These are phyloP conservation scores for Apiospora pterosperma DNA, from an alignment of 2,329 filamentous ascomycete species.

Conservation along the genomic window DNA sequence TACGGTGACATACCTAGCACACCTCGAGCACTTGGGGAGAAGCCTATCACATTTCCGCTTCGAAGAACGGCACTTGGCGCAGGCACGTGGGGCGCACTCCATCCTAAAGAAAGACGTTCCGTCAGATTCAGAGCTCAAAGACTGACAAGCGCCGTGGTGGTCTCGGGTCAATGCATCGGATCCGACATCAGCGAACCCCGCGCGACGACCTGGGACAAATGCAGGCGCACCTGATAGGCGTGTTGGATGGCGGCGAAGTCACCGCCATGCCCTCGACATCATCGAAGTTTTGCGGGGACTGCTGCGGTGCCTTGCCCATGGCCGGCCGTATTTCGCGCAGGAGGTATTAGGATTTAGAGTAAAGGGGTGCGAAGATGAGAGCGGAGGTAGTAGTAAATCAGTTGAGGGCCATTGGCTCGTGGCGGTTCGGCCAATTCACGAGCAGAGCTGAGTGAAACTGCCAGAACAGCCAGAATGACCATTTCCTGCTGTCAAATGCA, in stretches of 20 bases:
- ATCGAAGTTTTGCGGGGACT: background rate
- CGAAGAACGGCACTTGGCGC: constrained; percentile 2
- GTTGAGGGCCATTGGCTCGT: background rate
- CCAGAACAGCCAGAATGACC: background rate
- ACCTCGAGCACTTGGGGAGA: constrained; percentile 4
- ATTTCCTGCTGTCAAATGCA: background rate
- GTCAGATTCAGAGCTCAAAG: background rate
- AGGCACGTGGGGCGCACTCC: constrained; percentile 2
- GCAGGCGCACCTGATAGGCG: background rate
- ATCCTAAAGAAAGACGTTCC: background rate
- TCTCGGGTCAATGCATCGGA: background rate
- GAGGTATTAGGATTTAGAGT: background rate
- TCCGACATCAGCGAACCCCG: background rate
- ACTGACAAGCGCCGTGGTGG: background rate
- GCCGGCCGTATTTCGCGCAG: background rate
- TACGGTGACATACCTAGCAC: background rate
- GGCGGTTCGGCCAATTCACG: background rate
- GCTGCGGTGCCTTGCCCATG: background rate
- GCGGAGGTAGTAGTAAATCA: background rate
- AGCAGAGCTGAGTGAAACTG: background rate
- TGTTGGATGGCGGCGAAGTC: background rate
- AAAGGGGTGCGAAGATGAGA: background rate
- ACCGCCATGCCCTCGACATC: constrained; percentile 1
- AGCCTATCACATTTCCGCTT: constrained; percentile 5
- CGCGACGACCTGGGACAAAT: background rate